These are phyloP conservation scores for Mucor circinelloides DNA, from an alignment of 371 early-diverging fungal genomes.

Conservation along the genomic window DNA sequence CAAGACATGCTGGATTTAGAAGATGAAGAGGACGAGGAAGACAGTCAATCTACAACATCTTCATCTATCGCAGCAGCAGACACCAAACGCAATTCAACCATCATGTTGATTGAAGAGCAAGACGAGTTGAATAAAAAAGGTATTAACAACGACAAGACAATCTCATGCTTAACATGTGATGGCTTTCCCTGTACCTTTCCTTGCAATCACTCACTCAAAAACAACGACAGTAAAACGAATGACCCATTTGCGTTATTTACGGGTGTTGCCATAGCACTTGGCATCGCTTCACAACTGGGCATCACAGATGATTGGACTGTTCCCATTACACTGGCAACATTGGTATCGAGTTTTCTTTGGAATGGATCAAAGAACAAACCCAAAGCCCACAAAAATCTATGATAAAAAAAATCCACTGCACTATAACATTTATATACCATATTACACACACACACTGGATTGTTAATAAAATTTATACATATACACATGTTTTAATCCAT, in stretches of 20 bases:
- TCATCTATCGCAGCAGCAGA: slow-evolving; percentile 2
- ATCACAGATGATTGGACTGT: slow-evolving; percentile 57
- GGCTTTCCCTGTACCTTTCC: slow-evolving; percentile 25
- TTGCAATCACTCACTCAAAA: slow-evolving; percentile 22
- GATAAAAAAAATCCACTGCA: neutral
- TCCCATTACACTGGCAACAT: slow-evolving; percentile 46
- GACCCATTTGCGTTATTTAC: slow-evolving; percentile 45
- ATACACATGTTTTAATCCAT: neutral
- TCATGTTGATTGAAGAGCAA: slow-evolving; percentile 5
- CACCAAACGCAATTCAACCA: neutral
- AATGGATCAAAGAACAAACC: slow-evolving; percentile 26
- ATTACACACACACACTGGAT: neutral
- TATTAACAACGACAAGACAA: slow-evolving; percentile 13
- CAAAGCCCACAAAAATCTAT: neutral
- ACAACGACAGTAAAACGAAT: slow-evolving; percentile 25
- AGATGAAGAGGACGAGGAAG: neutral
- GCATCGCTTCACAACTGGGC: slow-evolving; percentile 39
- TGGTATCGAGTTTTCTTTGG: slow-evolving; percentile 49
- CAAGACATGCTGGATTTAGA: neutral
- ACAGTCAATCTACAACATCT: neutral
- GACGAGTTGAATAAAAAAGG: slow-evolving; percentile 11
- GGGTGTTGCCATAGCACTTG: slow-evolving; percentile 36
- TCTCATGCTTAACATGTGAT: slow-evolving; percentile 20
- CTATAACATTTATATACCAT: neutral
- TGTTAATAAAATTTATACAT: neutral